phyloP scores from a whole-genome alignment of 1,284 basidiomycete species.

The Irpex sp. region DNA sequence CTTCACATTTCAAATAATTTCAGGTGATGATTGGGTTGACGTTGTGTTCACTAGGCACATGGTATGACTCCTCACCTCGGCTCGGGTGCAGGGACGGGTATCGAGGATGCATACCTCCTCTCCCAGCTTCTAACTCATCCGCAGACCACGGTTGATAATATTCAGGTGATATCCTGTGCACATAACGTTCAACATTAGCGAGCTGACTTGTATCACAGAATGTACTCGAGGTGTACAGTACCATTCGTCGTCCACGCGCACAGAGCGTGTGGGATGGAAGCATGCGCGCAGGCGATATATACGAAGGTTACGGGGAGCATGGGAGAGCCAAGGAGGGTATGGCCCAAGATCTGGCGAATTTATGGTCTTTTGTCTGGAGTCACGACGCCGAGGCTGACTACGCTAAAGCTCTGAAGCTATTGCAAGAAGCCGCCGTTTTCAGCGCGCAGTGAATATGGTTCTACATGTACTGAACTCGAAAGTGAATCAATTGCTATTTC shows the following conservation, averaged over 20 bases:
- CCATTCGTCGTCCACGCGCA: constrained; percentile 10
- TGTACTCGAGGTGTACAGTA: constrained; percentile 10
- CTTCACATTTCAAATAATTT: not conserved
- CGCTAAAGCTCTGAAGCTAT: not conserved
- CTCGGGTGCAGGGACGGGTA: constrained; percentile 58
- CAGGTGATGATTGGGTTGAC: not conserved
- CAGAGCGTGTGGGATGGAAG: constrained; percentile 15
- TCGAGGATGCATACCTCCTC: constrained; percentile 56
- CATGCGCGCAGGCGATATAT: constrained; percentile 6
- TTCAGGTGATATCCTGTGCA: constrained; percentile 37
- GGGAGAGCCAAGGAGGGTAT: not conserved
- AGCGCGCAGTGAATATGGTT: not conserved
- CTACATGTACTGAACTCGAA: too few species aligned
- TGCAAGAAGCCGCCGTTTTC: not conserved
- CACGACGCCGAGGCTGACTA: not conserved
- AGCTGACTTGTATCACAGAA: not conserved
- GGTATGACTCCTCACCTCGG: constrained; percentile 61
- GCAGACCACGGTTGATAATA: constrained; percentile 36
- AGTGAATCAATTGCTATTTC: too few species aligned
- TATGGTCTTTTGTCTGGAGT: constrained; percentile 4
- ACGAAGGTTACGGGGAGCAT: constrained; percentile 10
- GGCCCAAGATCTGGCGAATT: not conserved
- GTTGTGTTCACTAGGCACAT: constrained; percentile 38
- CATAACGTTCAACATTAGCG: not conserved
- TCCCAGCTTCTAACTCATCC: constrained; percentile 46